These are phyloP conservation scores for Plantago elongata DNA, from an alignment of 257 asterid species.

Conservation along the genomic window DNA sequence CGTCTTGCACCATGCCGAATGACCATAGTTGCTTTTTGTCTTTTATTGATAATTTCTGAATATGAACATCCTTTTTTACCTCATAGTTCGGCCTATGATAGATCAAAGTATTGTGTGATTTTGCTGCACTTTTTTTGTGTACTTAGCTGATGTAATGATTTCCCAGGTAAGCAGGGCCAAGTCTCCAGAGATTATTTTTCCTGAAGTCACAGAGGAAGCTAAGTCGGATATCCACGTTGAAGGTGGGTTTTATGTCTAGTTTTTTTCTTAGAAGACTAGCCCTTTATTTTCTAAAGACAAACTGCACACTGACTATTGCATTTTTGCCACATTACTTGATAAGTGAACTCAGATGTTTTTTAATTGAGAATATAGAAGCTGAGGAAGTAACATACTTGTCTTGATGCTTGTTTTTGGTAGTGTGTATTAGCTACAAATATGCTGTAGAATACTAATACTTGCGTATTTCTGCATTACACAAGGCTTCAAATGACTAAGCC, in stretches of 20 bases:
- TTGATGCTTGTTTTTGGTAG: neutral
- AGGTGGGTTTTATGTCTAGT: constrained; percentile 29
- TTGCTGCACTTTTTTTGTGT: neutral
- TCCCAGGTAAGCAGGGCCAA: constrained; percentile 62
- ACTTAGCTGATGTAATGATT: constrained; percentile 13
- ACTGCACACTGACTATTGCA: neutral
- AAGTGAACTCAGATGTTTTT: neutral
- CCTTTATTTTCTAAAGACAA: neutral
- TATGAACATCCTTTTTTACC: too few species aligned
- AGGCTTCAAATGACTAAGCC: neutral
- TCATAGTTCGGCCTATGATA: neutral
- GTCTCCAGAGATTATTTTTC: constrained; percentile 36
- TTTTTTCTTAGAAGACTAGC: too few species aligned
- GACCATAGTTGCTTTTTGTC: too few species aligned
- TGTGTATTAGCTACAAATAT: too few species aligned
- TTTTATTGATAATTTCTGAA: too few species aligned
- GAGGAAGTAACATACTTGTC: neutral
- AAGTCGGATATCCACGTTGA: constrained; percentile 28
- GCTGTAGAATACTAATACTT: too few species aligned
- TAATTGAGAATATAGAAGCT: neutral
- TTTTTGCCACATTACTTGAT: neutral
- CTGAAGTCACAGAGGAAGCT: constrained; percentile 28
- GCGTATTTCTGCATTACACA: too few species aligned
- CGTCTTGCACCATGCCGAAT: too few species aligned
- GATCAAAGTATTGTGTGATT: neutral